These are phyloP conservation scores for Gastrolobium villosum DNA, from an alignment of 306 rosid species.

Conservation along the genomic window DNA sequence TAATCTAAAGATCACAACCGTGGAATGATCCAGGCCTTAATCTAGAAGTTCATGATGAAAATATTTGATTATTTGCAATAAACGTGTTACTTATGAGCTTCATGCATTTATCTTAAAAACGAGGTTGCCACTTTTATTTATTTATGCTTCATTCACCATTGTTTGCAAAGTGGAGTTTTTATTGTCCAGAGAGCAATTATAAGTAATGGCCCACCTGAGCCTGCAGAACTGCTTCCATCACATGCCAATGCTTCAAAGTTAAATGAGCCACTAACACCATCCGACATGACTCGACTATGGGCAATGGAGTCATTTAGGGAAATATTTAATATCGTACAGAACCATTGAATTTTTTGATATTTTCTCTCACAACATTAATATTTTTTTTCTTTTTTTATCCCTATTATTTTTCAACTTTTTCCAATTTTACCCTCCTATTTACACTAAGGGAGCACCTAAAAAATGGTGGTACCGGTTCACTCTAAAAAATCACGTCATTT, in stretches of 20 bases:
- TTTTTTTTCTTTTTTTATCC: too few species aligned
- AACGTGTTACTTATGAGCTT: constrained; percentile 35
- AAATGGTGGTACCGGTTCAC: too few species aligned
- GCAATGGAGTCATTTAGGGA: constrained; percentile 27
- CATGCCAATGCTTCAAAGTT: constrained; percentile 46
- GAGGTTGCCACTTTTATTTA: constrained; percentile 29
- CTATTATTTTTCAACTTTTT: too few species aligned
- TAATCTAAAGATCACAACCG: too few species aligned
- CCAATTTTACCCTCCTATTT: too few species aligned
- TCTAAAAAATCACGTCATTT: too few species aligned
- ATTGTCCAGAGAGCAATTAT: constrained; percentile 14
- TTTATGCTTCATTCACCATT: constrained; percentile 14
- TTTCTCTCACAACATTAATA: too few species aligned
- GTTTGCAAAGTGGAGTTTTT: constrained; percentile 31
- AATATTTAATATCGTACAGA: too few species aligned
- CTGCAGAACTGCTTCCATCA: constrained; percentile 42
- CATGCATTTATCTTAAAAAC: constrained; percentile 31
- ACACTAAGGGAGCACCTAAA: too few species aligned
- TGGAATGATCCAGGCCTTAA: background rate
- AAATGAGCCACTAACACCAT: constrained; percentile 25
- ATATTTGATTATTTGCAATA: constrained; percentile 27
- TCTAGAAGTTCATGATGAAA: background rate
- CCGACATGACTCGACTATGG: background rate
- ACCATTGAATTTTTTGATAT: too few species aligned
- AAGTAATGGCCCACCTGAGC: constrained; percentile 42